Percentiles rank a stretch among this genome's conserved stretches.
These are phyloP conservation scores for Tympanopsis confertula DNA, from an alignment of 2,329 filamentous ascomycete genomes.

Conservation along the genomic window DNA sequence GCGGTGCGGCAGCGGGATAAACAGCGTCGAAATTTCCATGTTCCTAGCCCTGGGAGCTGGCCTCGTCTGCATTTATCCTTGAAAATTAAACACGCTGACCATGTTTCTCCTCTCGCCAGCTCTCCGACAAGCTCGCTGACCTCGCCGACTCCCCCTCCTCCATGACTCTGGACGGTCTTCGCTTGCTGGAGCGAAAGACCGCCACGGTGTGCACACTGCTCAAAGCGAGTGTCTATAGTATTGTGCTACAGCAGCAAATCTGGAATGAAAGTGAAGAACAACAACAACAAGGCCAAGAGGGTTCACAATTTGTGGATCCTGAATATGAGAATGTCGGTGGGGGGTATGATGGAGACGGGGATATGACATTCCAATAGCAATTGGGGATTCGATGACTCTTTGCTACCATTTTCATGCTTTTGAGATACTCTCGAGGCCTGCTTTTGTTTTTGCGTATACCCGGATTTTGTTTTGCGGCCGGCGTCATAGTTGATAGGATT, in stretches of 20 bases:
- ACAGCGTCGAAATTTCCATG: no score
- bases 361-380: no score
- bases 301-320: conserved; percentile 15
- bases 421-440: no score
- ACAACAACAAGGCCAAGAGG: conserved; percentile 9
- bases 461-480: no score
- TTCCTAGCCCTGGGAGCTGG: not conserved
- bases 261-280: conserved; percentile 21
- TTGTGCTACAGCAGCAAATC: conserved; percentile 65
- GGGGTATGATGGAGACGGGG: conserved; percentile 2
- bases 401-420: no score
- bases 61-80: not conserved
- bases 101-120: no score
- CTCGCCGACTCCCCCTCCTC: conserved; percentile 43
- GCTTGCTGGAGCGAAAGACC: conserved; percentile 59
- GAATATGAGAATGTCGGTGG: conserved; percentile 9
- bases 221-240: conserved; percentile 67
- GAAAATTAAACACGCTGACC: no score
- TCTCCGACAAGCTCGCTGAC: conserved; percentile 27
- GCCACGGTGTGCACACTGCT: conserved; percentile 61
- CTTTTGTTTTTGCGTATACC: no score
- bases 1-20: no score
- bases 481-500: no score
- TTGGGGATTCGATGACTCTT: no score
- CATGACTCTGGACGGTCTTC: conserved; percentile 50